Percentiles rank a stretch among this genome's conserved stretches.
Evolutionary conservation across 495 filamentous ascomycete species (phyloP).

Genomic region (Neurospora terricola): DNA sequence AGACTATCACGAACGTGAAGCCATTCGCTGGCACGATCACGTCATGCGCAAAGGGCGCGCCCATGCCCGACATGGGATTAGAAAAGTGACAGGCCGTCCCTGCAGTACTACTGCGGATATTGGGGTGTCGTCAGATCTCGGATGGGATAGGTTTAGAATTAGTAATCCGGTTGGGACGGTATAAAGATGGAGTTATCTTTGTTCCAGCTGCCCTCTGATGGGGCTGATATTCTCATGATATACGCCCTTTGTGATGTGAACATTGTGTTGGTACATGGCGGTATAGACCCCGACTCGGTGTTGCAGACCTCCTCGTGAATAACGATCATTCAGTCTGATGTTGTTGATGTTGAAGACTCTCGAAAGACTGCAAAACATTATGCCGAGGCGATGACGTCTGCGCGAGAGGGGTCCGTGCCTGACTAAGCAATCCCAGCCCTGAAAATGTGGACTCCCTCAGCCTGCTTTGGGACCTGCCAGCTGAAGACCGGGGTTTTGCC

Average conservation of each 20-base stretch:
- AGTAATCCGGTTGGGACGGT: neutral
- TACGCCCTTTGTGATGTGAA: neutral
- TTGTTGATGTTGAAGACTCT: neutral
- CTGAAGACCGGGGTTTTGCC: neutral
- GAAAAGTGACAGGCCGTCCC: neutral
- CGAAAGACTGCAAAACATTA: neutral
- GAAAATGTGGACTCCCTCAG: neutral
- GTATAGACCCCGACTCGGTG: neutral
- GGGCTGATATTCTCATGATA: neutral
- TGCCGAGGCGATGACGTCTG: neutral
- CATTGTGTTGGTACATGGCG: neutral
- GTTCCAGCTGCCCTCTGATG: neutral
- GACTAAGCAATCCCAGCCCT: neutral
- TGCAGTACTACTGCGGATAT: neutral
- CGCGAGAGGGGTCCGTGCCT: neutral
- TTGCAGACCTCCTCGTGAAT: neutral
- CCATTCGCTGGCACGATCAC: constrained; percentile 4
- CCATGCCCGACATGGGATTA: neutral
- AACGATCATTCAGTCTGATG: neutral
- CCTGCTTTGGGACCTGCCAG: neutral
- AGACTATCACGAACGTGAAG: neutral
- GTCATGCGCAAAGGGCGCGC: constrained; percentile 4
- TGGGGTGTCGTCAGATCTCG: neutral
- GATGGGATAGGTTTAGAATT: neutral
- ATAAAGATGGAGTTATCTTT: neutral